Conservation (phyloP, 176 grass and related monocot species). For the Pontederia crassipes region DNA sequence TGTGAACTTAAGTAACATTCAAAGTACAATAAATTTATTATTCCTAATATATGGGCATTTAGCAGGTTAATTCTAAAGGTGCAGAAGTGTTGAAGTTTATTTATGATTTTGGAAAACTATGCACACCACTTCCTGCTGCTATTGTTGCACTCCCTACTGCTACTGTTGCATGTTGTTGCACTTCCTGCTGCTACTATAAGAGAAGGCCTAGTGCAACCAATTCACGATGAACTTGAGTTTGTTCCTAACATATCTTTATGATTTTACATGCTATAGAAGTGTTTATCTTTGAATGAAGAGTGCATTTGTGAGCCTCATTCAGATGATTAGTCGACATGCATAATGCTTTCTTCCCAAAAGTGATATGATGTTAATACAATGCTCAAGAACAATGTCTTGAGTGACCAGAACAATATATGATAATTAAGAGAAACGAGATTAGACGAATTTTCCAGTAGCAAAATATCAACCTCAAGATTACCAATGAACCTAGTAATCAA, state of each 20-base stretch:
- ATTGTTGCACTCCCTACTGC: conserved; percentile 49
- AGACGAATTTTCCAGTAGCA: too few species aligned
- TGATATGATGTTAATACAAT: too few species aligned
- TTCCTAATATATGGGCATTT: neutral
- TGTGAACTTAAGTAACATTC: neutral
- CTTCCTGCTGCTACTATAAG: conserved; percentile 53
- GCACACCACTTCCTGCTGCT: conserved; percentile 84
- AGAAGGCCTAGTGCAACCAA: conserved; percentile 70
- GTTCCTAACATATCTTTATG: conserved; percentile 5
- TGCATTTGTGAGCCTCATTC: neutral
- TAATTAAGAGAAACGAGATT: too few species aligned
- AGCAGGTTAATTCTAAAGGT: conserved; percentile 67
- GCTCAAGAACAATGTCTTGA: too few species aligned
- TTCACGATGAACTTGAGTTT: conserved; percentile 86
- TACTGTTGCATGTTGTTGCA: conserved; percentile 52
- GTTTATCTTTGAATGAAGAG: neutral
- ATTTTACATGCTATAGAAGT: neutral
- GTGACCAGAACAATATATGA: too few species aligned
- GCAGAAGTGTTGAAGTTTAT: conserved; percentile 83
- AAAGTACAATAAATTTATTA: neutral
- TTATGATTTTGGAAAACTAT: conserved; percentile 71
- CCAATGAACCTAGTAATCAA: too few species aligned
- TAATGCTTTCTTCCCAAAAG: too few species aligned
- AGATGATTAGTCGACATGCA: too few species aligned
- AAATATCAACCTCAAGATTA: too few species aligned